Percentiles rank a stretch among this genome's conserved stretches.
Conservation (phyloP, 768 basidiomycete genomes). For the Gymnopilus junonius region DNA sequence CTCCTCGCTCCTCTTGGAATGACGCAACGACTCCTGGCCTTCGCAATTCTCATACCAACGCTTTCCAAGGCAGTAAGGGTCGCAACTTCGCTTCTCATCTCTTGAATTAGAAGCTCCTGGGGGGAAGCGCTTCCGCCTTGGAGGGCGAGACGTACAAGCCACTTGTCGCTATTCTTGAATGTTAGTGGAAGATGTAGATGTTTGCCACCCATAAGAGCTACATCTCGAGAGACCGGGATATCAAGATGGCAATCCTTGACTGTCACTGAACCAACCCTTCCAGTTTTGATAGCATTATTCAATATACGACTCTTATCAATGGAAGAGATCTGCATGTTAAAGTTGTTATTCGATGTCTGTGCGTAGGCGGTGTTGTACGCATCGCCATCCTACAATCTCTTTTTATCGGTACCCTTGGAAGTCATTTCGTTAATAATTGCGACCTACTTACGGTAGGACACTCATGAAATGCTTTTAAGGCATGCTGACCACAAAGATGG, state of each 20-base stretch:
- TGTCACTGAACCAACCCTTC: too few relatives aligned
- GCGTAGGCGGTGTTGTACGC: too few relatives aligned
- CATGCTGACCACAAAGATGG: neutral
- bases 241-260: neutral
- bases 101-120: neutral
- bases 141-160: neutral
- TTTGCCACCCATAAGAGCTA: neutral
- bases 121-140: neutral
- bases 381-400: too few relatives aligned
- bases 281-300: too few relatives aligned
- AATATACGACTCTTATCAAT: too few relatives aligned
- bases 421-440: too few relatives aligned
- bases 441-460: too few relatives aligned
- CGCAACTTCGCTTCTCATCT: neutral
- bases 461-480: too few relatives aligned
- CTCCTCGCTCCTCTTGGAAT: neutral
- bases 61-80: neutral
- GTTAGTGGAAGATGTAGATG: neutral
- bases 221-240: neutral
- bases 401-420: too few relatives aligned
- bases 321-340: too few relatives aligned
- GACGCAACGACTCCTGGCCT: neutral
- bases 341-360: too few relatives aligned
- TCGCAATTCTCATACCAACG: neutral
- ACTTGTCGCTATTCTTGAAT: neutral